Base-by-base conservation (phyloP, 148 eudicot species). In the Gaultheria prostrata region DNA sequence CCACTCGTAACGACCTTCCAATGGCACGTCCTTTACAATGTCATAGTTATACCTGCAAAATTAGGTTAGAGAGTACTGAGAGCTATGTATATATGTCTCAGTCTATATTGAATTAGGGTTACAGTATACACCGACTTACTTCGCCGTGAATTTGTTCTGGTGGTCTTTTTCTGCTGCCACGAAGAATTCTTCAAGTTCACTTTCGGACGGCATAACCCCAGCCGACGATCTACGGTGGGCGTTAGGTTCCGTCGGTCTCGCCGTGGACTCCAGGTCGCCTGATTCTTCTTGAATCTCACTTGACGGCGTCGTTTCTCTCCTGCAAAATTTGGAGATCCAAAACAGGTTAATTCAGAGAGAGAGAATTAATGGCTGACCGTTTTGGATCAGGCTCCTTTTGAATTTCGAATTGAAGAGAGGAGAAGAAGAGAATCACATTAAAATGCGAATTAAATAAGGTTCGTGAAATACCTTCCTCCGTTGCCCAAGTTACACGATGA, bases 1-100 rank as follows among this genome's bases (percentile, higher is more conserved):
- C 99, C 99, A 96, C 79, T 94, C 93, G 84, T 89, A 94, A n/a
- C 95, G 97, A 26, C 99, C 99, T 86, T 92, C 87, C 79, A 96
- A 69, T 0, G 98, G 93, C 46, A 89, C 89, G 54, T 93, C 98
- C 87, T 90, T 94, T 67, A 63, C 89, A 24, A 92, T 53, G 84
- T 96, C 98, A 83, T 89, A 94, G 89, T 95, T 95, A 87, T 95
- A 95, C 94, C 98, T 94, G 89, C 82, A 85, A 70, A 35, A 70
- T 35, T 14, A 39, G 57, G 9, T 33, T 32, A 12, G 17, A 79
- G 12, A 12, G 28, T 48, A 3, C 11, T 73, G 0, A 43, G 77
- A 75, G 32, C 32, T 75, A 4, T 30, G 12, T 3, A 24, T 46
- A 15, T 12, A 21, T 1, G 12, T 48, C 30, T 33, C 12, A 20